Evolutionary conservation across 2,329 filamentous ascomycete species (phyloP).

Genomic region (Venturia carpophila): DNA sequence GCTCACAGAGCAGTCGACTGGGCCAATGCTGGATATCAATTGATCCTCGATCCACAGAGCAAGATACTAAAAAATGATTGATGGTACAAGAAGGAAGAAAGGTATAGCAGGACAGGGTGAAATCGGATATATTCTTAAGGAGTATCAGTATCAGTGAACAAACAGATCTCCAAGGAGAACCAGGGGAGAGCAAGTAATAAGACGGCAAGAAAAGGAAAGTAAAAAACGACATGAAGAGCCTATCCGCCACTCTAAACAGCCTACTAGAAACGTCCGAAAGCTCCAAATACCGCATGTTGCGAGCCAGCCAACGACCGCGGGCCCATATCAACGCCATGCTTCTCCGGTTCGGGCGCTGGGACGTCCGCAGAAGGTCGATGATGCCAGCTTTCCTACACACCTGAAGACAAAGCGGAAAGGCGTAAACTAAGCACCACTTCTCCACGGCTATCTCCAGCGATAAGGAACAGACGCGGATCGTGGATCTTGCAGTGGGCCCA

Average conservation of each 20-base stretch:
- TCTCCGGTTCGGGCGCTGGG: neutral
- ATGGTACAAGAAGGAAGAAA: neutral
- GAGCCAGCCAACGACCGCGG: neutral
- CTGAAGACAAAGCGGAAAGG: constrained; percentile 6
- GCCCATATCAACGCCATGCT: neutral
- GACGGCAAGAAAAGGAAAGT: neutral
- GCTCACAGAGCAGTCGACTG: constrained; percentile 1
- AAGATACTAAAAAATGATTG: neutral
- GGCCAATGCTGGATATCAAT: constrained; percentile 1
- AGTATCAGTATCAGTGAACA: neutral
- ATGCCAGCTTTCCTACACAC: neutral
- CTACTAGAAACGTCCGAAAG: neutral
- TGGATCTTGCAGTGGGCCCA: neutral
- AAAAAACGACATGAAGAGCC: neutral
- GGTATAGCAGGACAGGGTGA: no score
- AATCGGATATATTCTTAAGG: neutral
- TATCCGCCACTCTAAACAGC: constrained; percentile 3
- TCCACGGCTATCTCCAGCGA: neutral
- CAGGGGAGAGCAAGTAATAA: neutral
- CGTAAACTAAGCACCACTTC: neutral
- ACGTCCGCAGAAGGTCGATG: neutral
- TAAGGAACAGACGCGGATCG: constrained; percentile 2
- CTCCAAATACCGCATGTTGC: neutral
- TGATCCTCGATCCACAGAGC: neutral
- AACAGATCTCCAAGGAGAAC: neutral